Base-by-base conservation (phyloP, 352 stramenopile species). In the Thalassiosira mediterranea region DNA sequence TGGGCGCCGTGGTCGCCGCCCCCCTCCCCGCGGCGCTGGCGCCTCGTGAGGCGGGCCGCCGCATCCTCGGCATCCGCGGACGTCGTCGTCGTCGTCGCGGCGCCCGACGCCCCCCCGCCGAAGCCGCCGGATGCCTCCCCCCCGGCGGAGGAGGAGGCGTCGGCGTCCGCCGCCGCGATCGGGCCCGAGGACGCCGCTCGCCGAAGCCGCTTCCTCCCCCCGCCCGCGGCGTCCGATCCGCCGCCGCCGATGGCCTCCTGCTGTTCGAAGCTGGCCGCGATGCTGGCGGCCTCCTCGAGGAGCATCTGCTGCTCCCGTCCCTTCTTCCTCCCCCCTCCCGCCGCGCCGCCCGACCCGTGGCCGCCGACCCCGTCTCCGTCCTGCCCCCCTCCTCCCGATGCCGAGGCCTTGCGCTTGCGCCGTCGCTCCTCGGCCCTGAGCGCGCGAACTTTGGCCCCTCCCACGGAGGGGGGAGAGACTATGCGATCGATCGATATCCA, bases 401-500 rank as follows among this genome's bases (percentile, higher is more conserved):
- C 48, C 11, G 5, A 37, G 4, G 8, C 52, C 19, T 67, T 81
- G 68, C 42, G 79, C 47, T 57, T 78, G 42, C 34, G 31, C 1
- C 58, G 49, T 42, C 91, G 80, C 68, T 90, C 81, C 53, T 88
- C 76, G 23, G 72, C 67, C 44, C 90, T 92, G 19, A 90, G 64
- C 13, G 81, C 75, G 48, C 87, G 52, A 25, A 88, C 81, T 61
- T 93, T 89, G 25, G 84, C 84, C 72, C 92, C 93, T 5, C 90
- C 92, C 40, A 95, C 79, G 15, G 76, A 91, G 4, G 91, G 91
- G 29, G 89, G 87, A 15, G 79, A 89, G 0, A 94, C 77, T 23
- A 96, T 93, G 0, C 89, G 69, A 47, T 93, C 83, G 28, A 80
- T 81, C 2, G 57, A 56, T 13, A 96, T 88, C 92, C 92, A 96